Base-by-base conservation (phyloP, 2,329 filamentous ascomycete genomes). In the Ophiostoma tasmaniense region DNA sequence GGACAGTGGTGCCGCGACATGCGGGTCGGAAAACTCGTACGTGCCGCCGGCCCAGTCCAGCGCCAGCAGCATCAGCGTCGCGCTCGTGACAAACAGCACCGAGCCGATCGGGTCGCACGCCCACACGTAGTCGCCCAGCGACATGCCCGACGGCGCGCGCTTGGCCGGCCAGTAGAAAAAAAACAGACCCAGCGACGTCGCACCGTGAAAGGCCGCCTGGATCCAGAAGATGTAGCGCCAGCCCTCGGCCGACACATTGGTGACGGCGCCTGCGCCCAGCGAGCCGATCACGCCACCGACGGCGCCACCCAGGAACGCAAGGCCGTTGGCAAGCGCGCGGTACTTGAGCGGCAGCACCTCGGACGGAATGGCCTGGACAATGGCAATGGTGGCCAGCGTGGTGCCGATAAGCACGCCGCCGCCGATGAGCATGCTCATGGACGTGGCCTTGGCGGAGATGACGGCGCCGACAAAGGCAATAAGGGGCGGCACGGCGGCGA, bases 171-270 rank as follows among this genome's bases (percentile, higher is more conserved):
- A 79, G 77, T 84, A 81, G 74, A 83, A 80, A 33, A 79, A 71
- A 42, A 85, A 73, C 39, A 86, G 74, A 3, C 83, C 83, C 0
- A 83, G 45, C 1, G 79, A 78, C 0, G 82, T 84, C 17, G 79
- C 75, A 10, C 79, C 78, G 71, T 85, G 83, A 70, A 86, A 81
- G 7, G 78, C 83, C 1, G 84, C 83, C 75, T 86, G 84, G 17
- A 86, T 84, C 84, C 84, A 87, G 73, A 85, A 87, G 72, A 87
- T 86, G 72, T 81, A 80, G 1, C 84, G 78, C 84, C 84, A 87
- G 25, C 84, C 84, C 0, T 75, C 76, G 0, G 78, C 71, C 67
- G 77, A 77, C 14, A 79, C 74, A 70, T 84, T 83, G 0, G 84
- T 85, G 2, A 85, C 80, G 8, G 80, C 83, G 2, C 84, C 84